Base-by-base conservation (phyloP, 208 protist species). In the Endotrypanum monterogeii region DNA sequence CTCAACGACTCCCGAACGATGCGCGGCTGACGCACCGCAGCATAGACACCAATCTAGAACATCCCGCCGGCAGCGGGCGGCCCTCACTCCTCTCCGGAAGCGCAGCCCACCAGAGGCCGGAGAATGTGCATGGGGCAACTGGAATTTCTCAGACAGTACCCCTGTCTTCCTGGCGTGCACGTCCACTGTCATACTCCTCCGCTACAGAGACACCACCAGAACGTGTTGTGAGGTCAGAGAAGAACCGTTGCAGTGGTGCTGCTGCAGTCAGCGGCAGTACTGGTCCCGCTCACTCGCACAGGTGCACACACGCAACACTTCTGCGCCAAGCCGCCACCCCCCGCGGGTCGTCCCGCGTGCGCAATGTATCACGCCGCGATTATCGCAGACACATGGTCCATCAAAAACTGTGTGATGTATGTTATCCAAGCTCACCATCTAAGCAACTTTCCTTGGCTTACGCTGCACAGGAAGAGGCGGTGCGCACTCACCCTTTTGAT, bases 391-490 rank as follows among this genome's bases (percentile, higher is more conserved):
- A 70, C 66, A 56, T 44, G 8, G 7, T 25, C 50, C 46, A 70
- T 44, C 66, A 54, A 11, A 51, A 52, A 4, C 63, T 58, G 6
- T 70, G 66, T 50, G 44, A 23, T 25, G 66, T 41, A 3, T 70
- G 50, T 32, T 56, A 56, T 41, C 20, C 66, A 51, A 56, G 30
- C 66, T 30, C 66, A 20, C 7, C 66, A 20, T 30, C 66, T n/a
- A 7, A n/a, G 5, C 63, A 48, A 18, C 51, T 35, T 28, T 25
- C 66, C 5, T 57, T 32, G 6, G n/a, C 37, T 44, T 3, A 3
- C 28, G 5, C 37, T 28, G 23, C 60, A 14, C 60, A 65, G 9
- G 44, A 37, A 9, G 41, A 14, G 48, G 58, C 20, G 60, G 35
- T 11, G 70, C 25, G 2, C 23, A 2, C 35, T 39, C 23, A 8